Percentiles rank a stretch among this genome's conserved stretches.
These are phyloP conservation scores for Triangularia verruculosa DNA, from an alignment of 2,329 filamentous ascomycete species.

Conservation along the genomic window DNA sequence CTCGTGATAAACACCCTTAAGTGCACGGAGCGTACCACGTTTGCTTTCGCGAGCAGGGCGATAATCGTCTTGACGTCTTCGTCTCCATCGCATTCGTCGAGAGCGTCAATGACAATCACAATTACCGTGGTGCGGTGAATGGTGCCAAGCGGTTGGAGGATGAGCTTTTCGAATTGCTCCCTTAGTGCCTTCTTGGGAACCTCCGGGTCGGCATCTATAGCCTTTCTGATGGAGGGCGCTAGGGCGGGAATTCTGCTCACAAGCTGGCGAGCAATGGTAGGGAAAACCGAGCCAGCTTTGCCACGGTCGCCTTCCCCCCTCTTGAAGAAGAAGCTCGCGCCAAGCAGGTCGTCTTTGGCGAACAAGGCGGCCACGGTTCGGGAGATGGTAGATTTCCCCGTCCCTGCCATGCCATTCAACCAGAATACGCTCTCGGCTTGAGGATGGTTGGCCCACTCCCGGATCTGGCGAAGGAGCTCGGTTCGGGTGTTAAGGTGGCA, in stretches of 20 bases:
- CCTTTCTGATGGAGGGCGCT: conserved; percentile 27
- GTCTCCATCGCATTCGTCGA: conserved; percentile 30
- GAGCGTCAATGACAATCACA: conserved; percentile 35
- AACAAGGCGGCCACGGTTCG: conserved; percentile 31
- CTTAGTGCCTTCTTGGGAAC: conserved; percentile 26
- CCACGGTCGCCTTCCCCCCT: conserved; percentile 39
- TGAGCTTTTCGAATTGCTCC: conserved; percentile 42
- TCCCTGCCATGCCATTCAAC: conserved; percentile 40
- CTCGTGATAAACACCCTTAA: conserved; percentile 42
- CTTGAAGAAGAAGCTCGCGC: conserved; percentile 46
- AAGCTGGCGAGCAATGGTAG: conserved; percentile 40
- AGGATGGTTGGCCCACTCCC: conserved; percentile 29
- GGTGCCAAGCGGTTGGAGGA: conserved; percentile 37
- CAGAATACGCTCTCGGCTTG: conserved; percentile 33
- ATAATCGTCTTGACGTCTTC: conserved; percentile 33
- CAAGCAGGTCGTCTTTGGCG: conserved; percentile 24
- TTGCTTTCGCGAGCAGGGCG: conserved; percentile 24
- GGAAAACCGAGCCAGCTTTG: conserved; percentile 32
- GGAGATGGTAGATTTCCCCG: conserved; percentile 41
- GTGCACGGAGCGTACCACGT: conserved; percentile 15
- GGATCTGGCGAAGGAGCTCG: conserved; percentile 33
- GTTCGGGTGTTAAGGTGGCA: conserved; percentile 34
- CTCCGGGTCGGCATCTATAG: conserved; percentile 33
- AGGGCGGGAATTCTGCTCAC: conserved; percentile 30
- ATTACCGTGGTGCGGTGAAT: conserved; percentile 12